Evolutionary conservation across 2,329 filamentous ascomycete genomes (phyloP).

Genomic region (Fusarium veterinarium): DNA sequence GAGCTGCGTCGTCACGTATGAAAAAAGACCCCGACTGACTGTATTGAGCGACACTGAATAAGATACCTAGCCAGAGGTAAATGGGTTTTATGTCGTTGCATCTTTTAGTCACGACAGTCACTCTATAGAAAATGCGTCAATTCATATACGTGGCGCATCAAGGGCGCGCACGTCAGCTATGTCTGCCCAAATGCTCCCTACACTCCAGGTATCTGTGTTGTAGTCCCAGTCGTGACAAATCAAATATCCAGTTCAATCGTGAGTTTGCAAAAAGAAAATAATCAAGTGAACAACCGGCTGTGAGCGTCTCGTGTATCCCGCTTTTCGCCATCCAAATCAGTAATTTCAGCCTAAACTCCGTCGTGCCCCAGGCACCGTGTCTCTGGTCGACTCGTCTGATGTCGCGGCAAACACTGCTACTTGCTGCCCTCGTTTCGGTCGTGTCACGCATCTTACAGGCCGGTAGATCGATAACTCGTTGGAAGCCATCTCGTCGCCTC

Average conservation of each 20-base stretch:
- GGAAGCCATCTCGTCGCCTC: background rate
- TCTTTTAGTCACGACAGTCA: background rate
- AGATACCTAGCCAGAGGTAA: background rate
- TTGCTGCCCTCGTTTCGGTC: background rate
- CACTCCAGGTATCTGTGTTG: conserved; percentile 40
- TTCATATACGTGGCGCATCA: conserved; percentile 33
- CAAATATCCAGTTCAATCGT: conserved; percentile 12
- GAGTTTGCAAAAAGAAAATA: conserved; percentile 7
- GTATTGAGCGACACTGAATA: background rate
- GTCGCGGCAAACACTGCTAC: background rate
- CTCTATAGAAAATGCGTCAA: conserved; percentile 21
- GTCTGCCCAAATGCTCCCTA: conserved; percentile 29
- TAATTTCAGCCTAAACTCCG: conserved; percentile 32
- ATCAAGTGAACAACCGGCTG: conserved; percentile 17
- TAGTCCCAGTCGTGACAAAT: conserved; percentile 18
- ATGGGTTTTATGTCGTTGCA: background rate
- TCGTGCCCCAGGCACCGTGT: conserved; percentile 18
- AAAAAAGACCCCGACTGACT: background rate
- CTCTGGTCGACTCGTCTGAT: conserved; percentile 3
- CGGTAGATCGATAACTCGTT: background rate
- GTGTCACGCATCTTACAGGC: background rate
- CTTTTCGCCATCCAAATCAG: conserved; percentile 34
- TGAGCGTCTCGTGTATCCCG: conserved; percentile 43
- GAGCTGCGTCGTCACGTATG: background rate
- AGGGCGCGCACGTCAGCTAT: conserved; percentile 11